Percentiles rank a stretch among this genome's conserved stretches.
Conservation (phyloP, 1,284 basidiomycete species). For the Cryptococcus deneoformans region DNA sequence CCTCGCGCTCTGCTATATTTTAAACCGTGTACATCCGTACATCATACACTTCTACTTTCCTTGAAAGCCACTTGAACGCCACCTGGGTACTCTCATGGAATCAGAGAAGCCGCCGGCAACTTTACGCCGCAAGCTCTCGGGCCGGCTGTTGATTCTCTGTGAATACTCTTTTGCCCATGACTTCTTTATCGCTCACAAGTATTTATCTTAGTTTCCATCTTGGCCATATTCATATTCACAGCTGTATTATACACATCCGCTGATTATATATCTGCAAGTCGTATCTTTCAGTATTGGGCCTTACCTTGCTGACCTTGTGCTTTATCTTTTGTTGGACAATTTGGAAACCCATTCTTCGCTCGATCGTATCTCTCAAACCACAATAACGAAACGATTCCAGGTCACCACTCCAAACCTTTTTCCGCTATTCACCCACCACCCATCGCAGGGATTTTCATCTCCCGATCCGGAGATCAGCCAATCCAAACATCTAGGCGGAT, state of each 20-base stretch:
- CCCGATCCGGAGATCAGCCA: slow-evolving; percentile 8
- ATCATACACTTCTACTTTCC: neutral
- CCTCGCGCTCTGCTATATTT: too few species aligned
- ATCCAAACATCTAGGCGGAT: slow-evolving; percentile 15
- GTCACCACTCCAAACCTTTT: neutral
- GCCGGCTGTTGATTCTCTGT: neutral
- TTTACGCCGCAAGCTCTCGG: neutral
- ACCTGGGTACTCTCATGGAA: neutral
- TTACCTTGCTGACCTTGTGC: neutral
- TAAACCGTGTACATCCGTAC: neutral
- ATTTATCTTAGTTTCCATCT: neutral
- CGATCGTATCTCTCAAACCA: neutral
- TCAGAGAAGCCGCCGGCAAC: neutral
- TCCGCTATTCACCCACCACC: too few species aligned
- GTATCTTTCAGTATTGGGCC: too few species aligned
- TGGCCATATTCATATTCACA: neutral
- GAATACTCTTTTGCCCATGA: neutral
- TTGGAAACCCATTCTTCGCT: neutral
- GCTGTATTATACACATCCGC: neutral
- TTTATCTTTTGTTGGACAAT: neutral
- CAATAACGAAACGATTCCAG: neutral
- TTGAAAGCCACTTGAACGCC: too few species aligned
- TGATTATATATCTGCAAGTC: too few species aligned
- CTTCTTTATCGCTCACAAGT: neutral
- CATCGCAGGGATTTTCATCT: neutral